Conservation (phyloP, 2,329 filamentous ascomycete species). For the Thermochaetoides dissita region DNA sequence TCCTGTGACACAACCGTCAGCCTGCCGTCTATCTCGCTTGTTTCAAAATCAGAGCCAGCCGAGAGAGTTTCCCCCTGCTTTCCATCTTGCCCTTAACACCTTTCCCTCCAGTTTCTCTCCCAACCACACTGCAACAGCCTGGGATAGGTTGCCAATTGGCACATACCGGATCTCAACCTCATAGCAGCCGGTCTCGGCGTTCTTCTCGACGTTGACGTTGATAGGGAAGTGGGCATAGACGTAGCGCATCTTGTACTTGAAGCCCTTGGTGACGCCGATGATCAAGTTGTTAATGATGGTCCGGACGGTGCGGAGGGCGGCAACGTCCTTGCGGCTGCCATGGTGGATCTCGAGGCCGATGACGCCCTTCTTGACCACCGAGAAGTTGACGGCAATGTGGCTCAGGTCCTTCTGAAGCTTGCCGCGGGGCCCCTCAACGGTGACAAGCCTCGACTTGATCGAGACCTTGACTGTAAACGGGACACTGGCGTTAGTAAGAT, state of each 20-base stretch:
- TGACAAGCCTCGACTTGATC: constrained; percentile 95
- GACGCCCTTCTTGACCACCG: constrained; percentile 66
- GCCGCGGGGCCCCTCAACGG: constrained; percentile 90
- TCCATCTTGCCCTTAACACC: no score
- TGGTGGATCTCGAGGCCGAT: constrained; percentile 99
- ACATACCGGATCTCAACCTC: constrained; percentile 95
- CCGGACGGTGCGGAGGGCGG: constrained; percentile 93
- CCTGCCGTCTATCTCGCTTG: constrained; percentile 3
- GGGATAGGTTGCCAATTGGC: constrained; percentile 1
- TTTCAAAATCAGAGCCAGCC: no score
- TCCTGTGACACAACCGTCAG: constrained; percentile 40
- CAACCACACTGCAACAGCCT: constrained; percentile 3
- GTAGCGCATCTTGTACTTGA: constrained; percentile 99
- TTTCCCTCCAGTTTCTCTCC: not conserved
- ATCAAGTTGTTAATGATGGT: constrained; percentile 98
- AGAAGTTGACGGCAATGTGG: constrained; percentile 94
- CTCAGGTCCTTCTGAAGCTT: constrained; percentile 95
- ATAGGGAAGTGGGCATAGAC: constrained; percentile 99
- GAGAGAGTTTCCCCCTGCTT: no score
- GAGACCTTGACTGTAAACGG: constrained; percentile 92
- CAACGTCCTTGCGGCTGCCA: constrained; percentile 93
- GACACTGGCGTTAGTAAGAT: no score
- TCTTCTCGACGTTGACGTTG: constrained; percentile 99
- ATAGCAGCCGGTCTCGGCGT: constrained; percentile 70
- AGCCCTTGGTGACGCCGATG: constrained; percentile 95